Conservation (phyloP, 2,329 filamentous ascomycete genomes). For the Dothistroma septosporum region DNA sequence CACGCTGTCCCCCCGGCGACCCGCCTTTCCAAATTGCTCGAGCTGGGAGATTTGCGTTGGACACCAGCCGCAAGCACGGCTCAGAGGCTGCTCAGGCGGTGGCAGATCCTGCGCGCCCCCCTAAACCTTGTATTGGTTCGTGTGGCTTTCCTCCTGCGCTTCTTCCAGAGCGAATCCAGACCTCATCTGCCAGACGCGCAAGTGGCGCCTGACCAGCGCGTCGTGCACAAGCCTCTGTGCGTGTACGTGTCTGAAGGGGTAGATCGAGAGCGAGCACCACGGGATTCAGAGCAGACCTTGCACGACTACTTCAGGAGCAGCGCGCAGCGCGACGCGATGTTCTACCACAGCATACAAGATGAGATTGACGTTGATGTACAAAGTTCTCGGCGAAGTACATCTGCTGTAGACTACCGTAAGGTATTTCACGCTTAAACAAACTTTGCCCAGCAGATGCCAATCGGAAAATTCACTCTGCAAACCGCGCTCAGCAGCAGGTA, state of each 20-base stretch:
- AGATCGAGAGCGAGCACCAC: too few relatives aligned
- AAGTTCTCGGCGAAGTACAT: neutral
- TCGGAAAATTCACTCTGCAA: neutral
- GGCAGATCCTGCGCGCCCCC: neutral
- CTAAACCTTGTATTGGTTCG: neutral
- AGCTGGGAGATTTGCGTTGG: slow-evolving; percentile 1
- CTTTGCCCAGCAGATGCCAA: neutral
- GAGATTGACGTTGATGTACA: neutral
- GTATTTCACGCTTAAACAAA: neutral
- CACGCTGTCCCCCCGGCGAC: neutral
- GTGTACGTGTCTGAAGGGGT: too few relatives aligned
- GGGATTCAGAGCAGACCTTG: neutral
- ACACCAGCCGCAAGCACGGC: neutral
- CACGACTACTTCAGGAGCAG: neutral
- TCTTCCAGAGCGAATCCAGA: neutral
- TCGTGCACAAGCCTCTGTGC: neutral
- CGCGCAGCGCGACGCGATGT: neutral
- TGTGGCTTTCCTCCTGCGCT: neutral
- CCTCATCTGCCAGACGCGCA: neutral
- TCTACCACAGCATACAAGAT: neutral
- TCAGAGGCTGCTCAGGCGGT: neutral
- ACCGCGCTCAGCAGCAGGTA: neutral
- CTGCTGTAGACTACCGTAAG: neutral
- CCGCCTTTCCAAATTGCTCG: neutral
- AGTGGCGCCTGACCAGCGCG: neutral